A percentile compares a stretch with the other conserved stretches of the same genome.
phyloP scores from a whole-genome alignment of 163 green algal species.

The Scenedesmus sp. region DNA sequence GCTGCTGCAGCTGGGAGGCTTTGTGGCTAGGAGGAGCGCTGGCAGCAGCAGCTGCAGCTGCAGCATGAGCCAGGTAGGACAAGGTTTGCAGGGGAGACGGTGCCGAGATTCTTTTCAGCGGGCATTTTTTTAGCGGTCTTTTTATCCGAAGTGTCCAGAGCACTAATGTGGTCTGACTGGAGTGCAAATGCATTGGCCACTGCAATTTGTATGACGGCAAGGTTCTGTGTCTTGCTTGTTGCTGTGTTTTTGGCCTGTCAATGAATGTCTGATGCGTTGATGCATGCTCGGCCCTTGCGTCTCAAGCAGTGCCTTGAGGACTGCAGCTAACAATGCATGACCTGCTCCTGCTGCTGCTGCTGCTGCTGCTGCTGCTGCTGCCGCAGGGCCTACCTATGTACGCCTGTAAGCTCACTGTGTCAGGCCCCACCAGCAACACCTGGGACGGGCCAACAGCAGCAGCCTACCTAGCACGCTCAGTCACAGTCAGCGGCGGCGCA shows the following conservation, averaged over 20 bases:
- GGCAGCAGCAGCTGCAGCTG: not conserved
- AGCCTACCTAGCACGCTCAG: not conserved
- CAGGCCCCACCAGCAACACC: not conserved
- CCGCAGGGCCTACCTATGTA: conserved; percentile 25
- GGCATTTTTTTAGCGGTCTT: too few relatives aligned
- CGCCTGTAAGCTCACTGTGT: not conserved
- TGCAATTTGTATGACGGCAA: too few relatives aligned
- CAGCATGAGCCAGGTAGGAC: not conserved
- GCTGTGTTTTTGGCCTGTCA: not conserved
- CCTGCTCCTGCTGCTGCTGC: not conserved
- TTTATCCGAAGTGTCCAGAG: too few relatives aligned
- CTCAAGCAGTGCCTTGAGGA: not conserved
- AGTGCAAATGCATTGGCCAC: too few relatives aligned
- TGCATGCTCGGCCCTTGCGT: not conserved
- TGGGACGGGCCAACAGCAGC: conserved; percentile 10
- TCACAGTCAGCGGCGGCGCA: conserved; percentile 5
- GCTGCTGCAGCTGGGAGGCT: not conserved
- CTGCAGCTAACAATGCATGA: not conserved
- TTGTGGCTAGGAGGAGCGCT: not conserved
- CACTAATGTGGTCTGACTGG: too few relatives aligned
- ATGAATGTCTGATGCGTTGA: not conserved
- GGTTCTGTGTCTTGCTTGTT: not conserved
- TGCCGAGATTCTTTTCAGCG: too few relatives aligned
- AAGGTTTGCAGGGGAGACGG: not conserved
- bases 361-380: not conserved